Base-by-base conservation (phyloP, 2,329 filamentous ascomycete genomes). In the Paradendryphiella salina region DNA sequence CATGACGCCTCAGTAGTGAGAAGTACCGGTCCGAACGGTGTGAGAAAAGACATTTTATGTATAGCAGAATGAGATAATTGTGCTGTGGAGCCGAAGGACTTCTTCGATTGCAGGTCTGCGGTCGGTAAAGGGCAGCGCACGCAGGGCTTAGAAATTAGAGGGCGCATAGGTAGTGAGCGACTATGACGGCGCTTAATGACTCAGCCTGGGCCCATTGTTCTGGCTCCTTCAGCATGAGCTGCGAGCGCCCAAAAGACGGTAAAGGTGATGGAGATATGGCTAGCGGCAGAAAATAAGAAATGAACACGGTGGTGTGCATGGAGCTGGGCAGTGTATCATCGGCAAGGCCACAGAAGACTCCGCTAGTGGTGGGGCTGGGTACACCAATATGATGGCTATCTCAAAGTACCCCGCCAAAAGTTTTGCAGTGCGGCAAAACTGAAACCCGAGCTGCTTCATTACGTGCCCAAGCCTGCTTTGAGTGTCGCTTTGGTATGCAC, bases 251-350 rank as follows among this genome's bases (percentile, higher is more conserved):
- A 34, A 39, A 21, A 35, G 14, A 28, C 28, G 28, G 49, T 33
- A 41, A 42, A 29, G 26, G 34, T 13, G 23, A 45, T 33, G 29
- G 13, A 38, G 17, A 29, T 11, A n/a, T 42, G 40, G 36, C 42
- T 53, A 56, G 26, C 17, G 48, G 50, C 39, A 48, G 50, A 36
- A 33, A 33, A 20, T 37, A 44, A 37, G 28, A 52, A 41, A 49
- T 54, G 47, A 33, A 51, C 45, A 59, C 56, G 47, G 56, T 59
- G 54, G 53, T 59, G 44, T 57, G 56, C 56, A 57, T 46, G 47
- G 37, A 42, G 39, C 42, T 46, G 39, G 55, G 47, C 46, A 52
- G 50, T 26, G 23, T 32, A 31, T 36, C 32, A 31, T 47, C 31
- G 43, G 43, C 42, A 46, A 57, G 38, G 31, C 47, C 46, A 47